Evolutionary conservation across 2,329 filamentous ascomycete species (phyloP).

Genomic region (Fusarium nodosum): DNA sequence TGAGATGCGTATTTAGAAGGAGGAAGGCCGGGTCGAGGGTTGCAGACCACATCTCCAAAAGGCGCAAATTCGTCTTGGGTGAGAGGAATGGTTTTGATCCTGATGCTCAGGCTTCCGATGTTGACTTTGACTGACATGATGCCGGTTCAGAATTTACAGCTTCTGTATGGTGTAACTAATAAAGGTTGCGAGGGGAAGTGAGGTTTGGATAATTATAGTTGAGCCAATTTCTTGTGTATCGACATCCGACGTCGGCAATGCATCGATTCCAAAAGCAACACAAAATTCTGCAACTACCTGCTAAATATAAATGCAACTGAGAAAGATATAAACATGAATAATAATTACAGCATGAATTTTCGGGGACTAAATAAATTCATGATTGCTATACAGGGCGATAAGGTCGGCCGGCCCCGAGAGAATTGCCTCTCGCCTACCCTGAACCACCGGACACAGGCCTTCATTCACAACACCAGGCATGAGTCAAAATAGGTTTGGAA

Average conservation of each 20-base stretch:
- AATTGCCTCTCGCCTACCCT: constrained; percentile 7
- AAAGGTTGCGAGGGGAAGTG: background rate
- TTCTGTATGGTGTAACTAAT: background rate
- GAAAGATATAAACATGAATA: background rate
- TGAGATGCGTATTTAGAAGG: constrained; percentile 62
- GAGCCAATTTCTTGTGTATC: constrained; percentile 15
- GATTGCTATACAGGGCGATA: no score
- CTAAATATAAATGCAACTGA: background rate
- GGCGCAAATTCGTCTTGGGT: constrained; percentile 76
- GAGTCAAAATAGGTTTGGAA: background rate
- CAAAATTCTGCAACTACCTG: constrained; percentile 59
- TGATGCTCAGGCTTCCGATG: constrained; percentile 44
- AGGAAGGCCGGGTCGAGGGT: constrained; percentile 72
- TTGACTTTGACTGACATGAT: constrained; percentile 49
- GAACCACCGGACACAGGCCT: background rate
- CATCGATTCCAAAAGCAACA: background rate
- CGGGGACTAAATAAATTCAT: background rate
- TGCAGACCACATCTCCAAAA: constrained; percentile 87
- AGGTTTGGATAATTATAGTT: background rate
- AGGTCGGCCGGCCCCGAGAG: background rate
- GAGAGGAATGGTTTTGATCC: constrained; percentile 73
- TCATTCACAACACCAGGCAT: background rate
- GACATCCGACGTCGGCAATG: constrained; percentile 24
- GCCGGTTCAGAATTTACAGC: background rate
- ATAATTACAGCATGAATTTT: background rate